A percentile compares a stretch with the other conserved stretches of the same genome.
Evolutionary conservation across 2,329 filamentous ascomycete genomes (phyloP).

Genomic region (Lachnellula occidentalis): DNA sequence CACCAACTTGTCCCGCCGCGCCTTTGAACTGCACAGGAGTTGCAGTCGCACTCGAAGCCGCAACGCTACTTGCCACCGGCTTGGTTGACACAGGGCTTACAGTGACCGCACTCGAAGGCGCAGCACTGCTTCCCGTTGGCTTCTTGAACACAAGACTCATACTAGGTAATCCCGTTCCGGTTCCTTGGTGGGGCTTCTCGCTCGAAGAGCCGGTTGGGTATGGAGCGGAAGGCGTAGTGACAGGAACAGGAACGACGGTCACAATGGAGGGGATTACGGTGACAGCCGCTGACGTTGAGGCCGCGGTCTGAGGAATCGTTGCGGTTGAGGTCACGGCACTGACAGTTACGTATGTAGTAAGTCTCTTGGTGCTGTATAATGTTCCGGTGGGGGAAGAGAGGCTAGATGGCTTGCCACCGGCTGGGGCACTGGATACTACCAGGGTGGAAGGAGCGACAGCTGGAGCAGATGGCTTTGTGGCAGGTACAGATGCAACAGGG

Average conservation of each 20-base stretch:
- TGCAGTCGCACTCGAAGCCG: neutral
- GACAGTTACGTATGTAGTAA: neutral
- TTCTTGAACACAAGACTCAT: neutral
- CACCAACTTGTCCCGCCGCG: neutral
- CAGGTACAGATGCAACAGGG: neutral
- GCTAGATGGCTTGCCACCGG: neutral
- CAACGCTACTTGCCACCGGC: neutral
- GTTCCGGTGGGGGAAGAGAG: neutral
- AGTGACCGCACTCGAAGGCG: neutral
- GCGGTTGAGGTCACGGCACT: neutral
- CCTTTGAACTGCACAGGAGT: neutral
- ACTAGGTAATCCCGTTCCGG: neutral
- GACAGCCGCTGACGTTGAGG: too few relatives aligned
- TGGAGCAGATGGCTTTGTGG: neutral
- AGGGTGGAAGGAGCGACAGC: neutral
- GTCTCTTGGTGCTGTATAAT: neutral
- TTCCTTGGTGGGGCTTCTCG: neutral
- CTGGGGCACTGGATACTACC: neutral
- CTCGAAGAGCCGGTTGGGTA: conserved; percentile 1
- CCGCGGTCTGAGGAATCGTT: neutral
- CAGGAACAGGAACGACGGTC: neutral
- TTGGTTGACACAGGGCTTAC: neutral
- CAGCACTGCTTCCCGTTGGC: neutral
- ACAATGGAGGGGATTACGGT: neutral
- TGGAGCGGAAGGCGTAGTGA: neutral